Evolutionary conservation across 2,329 filamentous ascomycete genomes (phyloP).

Genomic region (Emergomyces orientalis): DNA sequence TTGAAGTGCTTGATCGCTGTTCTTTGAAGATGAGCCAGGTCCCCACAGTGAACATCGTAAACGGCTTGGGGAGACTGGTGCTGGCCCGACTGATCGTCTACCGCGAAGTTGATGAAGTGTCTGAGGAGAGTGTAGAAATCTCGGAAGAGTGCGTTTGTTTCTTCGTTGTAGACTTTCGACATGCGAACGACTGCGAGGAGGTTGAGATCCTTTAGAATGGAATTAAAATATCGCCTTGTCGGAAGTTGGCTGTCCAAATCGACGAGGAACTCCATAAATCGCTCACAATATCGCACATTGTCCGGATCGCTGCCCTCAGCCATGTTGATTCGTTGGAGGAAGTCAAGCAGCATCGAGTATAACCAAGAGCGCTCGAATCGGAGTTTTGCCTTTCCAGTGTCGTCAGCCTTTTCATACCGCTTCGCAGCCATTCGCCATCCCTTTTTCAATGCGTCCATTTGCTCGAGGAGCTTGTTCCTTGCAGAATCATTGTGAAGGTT

Average conservation of each 20-base stretch:
- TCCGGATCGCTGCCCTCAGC: constrained; percentile 40
- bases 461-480: constrained; percentile 63
- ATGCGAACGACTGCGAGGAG: constrained; percentile 66
- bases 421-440: constrained; percentile 83
- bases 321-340: constrained; percentile 63
- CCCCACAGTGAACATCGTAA: constrained; percentile 69
- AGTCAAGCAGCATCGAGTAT: constrained; percentile 75
- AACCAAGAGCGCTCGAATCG: constrained; percentile 93
- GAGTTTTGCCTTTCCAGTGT: constrained; percentile 64
- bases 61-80: constrained; percentile 64
- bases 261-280: constrained; percentile 82
- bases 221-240: constrained; percentile 87
- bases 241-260: constrained; percentile 90
- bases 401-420: constrained; percentile 78
- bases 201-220: constrained; percentile 76
- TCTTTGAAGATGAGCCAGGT: constrained; percentile 69
- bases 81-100: constrained; percentile 80
- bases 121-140: constrained; percentile 71
- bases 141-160: constrained; percentile 65
- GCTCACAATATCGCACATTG: constrained; percentile 73
- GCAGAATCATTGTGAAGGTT: constrained; percentile 71
- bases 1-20: constrained; percentile 73
- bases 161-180: constrained; percentile 67
- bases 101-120: constrained; percentile 80
- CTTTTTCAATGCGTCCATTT: constrained; percentile 67